Conservation (phyloP, 371 early-diverging fungal species). For the Basidiobolus meristosporus region DNA sequence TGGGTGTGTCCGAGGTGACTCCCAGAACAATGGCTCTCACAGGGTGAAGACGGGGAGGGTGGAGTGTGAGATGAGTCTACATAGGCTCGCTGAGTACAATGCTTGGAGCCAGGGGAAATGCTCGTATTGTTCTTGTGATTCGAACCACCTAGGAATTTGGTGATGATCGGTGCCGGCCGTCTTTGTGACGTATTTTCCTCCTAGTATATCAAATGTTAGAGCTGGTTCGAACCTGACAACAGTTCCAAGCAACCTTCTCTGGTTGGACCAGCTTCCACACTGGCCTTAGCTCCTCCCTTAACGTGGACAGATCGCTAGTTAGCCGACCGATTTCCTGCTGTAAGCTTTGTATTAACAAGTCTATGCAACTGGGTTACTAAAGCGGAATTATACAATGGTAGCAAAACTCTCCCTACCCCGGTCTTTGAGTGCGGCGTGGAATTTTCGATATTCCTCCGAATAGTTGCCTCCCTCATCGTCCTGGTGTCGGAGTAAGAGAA, state of each 20-base stretch:
- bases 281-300: slow-evolving; percentile 30
- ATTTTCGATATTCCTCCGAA: slow-evolving; percentile 23
- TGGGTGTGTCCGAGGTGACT: neutral
- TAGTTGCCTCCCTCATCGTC: no score
- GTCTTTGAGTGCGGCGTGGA: slow-evolving; percentile 31
- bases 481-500: no score
- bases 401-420: slow-evolving; percentile 13
- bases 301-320: slow-evolving; percentile 18
- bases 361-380: slow-evolving; percentile 8
- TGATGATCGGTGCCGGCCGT: slow-evolving; percentile 7
- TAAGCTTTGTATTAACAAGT: slow-evolving; percentile 20
- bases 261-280: slow-evolving; percentile 27
- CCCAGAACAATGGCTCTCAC: neutral
- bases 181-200: neutral
- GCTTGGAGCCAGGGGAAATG: slow-evolving; percentile 2
- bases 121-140: slow-evolving; percentile 1
- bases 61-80: slow-evolving; percentile 3
- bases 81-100: slow-evolving; percentile 1
- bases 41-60: slow-evolving; percentile 5
- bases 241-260: slow-evolving; percentile 21
- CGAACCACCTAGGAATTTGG: slow-evolving; percentile 10
- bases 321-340: slow-evolving; percentile 27
- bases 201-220: slow-evolving; percentile 1
- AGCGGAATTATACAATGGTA: neutral
- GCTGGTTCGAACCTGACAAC: slow-evolving; percentile 2